Conservation (phyloP, 2,329 filamentous ascomycete species). For the Aaosphaeria pasadenensis region DNA sequence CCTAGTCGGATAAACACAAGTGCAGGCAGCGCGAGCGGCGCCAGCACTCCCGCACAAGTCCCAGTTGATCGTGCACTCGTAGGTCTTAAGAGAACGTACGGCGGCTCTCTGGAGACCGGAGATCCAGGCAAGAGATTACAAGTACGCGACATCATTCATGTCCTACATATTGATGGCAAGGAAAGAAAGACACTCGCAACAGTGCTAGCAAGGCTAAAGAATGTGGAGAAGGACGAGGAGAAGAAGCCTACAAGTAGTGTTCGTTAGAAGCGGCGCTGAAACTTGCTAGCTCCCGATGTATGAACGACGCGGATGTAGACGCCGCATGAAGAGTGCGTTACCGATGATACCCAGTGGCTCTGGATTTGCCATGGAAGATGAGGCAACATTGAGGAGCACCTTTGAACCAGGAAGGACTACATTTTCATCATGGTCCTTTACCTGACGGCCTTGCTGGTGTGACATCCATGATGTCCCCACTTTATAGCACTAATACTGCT, state of each 20-base stretch:
- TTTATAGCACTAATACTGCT: no score
- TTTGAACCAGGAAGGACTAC: no score
- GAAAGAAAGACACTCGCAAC: constrained; percentile 54
- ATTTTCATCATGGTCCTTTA: no score
- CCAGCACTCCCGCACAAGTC: constrained; percentile 19
- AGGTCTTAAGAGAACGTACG: constrained; percentile 60
- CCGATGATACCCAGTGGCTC: no score
- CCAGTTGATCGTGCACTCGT: constrained; percentile 42
- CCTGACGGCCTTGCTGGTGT: no score
- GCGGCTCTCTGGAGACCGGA: constrained; percentile 75
- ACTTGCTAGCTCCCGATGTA: no score
- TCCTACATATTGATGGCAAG: constrained; percentile 74
- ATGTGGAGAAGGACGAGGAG: constrained; percentile 23
- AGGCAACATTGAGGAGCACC: no score
- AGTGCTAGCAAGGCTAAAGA: constrained; percentile 29
- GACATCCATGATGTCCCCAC: no score
- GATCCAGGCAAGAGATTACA: constrained; percentile 77
- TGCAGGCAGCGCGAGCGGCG: constrained; percentile 28
- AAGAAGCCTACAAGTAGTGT: background rate
- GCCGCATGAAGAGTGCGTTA: no score
- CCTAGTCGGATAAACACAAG: constrained; percentile 24
- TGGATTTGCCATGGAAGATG: no score
- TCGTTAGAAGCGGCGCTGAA: no score
- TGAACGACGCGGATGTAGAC: no score
- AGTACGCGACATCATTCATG: constrained; percentile 75